These are phyloP conservation scores for Penicillium aurantiogriseum DNA, from an alignment of 2,329 filamentous ascomycete genomes.

Conservation along the genomic window DNA sequence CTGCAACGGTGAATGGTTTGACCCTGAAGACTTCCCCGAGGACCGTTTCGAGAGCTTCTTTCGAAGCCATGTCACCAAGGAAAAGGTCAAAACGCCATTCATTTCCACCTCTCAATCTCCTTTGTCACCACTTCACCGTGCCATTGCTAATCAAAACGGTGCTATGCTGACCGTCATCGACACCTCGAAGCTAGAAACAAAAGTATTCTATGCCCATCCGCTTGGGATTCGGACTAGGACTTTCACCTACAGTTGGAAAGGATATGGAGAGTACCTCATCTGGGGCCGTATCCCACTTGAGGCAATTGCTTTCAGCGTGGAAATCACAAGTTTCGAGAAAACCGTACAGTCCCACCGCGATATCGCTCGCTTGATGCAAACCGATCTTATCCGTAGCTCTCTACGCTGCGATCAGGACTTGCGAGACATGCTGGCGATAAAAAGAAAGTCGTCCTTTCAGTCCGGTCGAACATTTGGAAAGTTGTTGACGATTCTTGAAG, in stretches of 20 bases:
- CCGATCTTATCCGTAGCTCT: constrained; percentile 16
- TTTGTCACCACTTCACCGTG: constrained; percentile 35
- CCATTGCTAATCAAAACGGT: constrained; percentile 20
- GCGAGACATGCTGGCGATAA: constrained; percentile 12
- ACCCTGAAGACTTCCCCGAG: constrained; percentile 11
- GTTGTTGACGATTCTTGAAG: constrained; percentile 19
- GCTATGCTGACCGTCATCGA: constrained; percentile 36
- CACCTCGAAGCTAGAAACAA: constrained; percentile 19
- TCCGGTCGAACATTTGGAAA: constrained; percentile 25
- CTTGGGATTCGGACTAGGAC: constrained; percentile 21
- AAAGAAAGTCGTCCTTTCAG: background rate
- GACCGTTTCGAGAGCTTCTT: constrained; percentile 24
- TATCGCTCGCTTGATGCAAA: constrained; percentile 29
- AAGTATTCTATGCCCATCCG: constrained; percentile 29
- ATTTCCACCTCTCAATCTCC: constrained; percentile 33
- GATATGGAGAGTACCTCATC: constrained; percentile 37
- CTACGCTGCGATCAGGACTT: constrained; percentile 11
- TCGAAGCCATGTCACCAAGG: constrained; percentile 26
- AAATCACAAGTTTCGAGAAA: constrained; percentile 21
- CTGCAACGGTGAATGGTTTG: constrained; percentile 6
- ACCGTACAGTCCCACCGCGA: constrained; percentile 17
- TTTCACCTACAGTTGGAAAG: constrained; percentile 11
- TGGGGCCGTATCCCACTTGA: constrained; percentile 31
- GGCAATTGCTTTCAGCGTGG: constrained; percentile 32
- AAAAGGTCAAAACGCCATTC: constrained; percentile 28